Percentiles rank a stretch among this genome's conserved stretches.
These are phyloP conservation scores for Lentinula sp. DNA, from an alignment of 768 basidiomycete genomes.

Conservation along the genomic window DNA sequence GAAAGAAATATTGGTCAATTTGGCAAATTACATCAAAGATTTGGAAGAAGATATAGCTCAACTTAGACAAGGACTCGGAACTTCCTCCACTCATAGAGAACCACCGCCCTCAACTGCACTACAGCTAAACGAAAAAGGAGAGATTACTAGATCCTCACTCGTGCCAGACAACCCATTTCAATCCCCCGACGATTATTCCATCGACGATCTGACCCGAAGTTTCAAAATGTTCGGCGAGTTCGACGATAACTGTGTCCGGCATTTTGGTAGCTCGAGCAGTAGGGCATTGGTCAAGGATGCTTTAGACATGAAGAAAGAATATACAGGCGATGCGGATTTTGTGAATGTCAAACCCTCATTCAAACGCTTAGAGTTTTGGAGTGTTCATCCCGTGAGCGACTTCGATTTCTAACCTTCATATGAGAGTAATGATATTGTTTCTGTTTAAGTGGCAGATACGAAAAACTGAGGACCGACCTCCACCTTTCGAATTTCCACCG, in stretches of 20 bases:
- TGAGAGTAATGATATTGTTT: too few species aligned
- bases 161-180: neutral
- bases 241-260: constrained; percentile 30
- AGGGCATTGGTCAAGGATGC: constrained; percentile 39
- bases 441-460: neutral
- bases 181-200: neutral
- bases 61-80: neutral
- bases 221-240: constrained; percentile 25
- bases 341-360: neutral
- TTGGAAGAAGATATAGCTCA: neutral
- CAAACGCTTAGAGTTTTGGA: constrained; percentile 12
- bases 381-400: constrained; percentile 20
- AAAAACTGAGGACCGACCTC: constrained; percentile 5
- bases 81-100: neutral
- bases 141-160: neutral
- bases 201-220: constrained; percentile 22
- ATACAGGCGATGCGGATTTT: constrained; percentile 16
- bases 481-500: neutral
- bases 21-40: neutral
- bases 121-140: too few species aligned
- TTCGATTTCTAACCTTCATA: neutral
- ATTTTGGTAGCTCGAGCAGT: constrained; percentile 52
- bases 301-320: constrained; percentile 33
- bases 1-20: neutral
- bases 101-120: neutral